Percentiles rank a stretch among this genome's conserved stretches.
Evolutionary conservation across 2,329 filamentous ascomycete genomes (phyloP).

Genomic region (Cladosporium sp.): DNA sequence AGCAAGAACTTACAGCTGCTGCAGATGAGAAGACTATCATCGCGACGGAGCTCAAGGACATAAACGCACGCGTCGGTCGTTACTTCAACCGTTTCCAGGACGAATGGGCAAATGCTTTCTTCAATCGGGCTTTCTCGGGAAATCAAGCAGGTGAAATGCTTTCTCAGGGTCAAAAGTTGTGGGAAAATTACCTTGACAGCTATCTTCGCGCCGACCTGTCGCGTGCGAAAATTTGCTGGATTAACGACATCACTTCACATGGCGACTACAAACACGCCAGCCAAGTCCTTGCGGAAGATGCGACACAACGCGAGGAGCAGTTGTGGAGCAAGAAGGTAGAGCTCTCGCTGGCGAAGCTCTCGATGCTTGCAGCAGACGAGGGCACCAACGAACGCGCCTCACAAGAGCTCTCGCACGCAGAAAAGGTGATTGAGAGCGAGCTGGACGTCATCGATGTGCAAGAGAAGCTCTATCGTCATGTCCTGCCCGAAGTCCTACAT

Average conservation of each 20-base stretch:
- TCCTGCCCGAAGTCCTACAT: conserved; percentile 65
- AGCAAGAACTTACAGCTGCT: conserved; percentile 17
- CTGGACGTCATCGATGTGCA: conserved; percentile 76
- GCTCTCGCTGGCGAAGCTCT: conserved; percentile 84
- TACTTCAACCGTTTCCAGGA: conserved; percentile 67
- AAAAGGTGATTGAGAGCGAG: conserved; percentile 46
- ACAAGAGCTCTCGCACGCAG: conserved; percentile 2
- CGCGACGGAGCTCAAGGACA: conserved; percentile 47
- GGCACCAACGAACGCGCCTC: conserved; percentile 19
- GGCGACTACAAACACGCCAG: conserved; percentile 74
- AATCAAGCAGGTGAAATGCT: conserved; percentile 61
- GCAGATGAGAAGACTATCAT: conserved; percentile 39
- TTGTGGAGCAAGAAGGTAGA: conserved; percentile 94
- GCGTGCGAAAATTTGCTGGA: conserved; percentile 83
- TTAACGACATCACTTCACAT: conserved; percentile 82
- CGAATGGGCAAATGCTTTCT: conserved; percentile 73
- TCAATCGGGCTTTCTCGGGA: conserved; percentile 71
- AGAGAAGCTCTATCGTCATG: conserved; percentile 69
- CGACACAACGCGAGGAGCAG: conserved; percentile 70
- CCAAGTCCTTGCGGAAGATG: conserved; percentile 68
- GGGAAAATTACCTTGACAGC: conserved; percentile 67
- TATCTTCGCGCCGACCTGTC: conserved; percentile 73
- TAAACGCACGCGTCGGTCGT: conserved; percentile 42
- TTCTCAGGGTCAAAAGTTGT: conserved; percentile 65
- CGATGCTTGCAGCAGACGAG: conserved; percentile 61